Evolutionary conservation across 2,329 filamentous ascomycete genomes (phyloP), one percentile per base, ranked within the genome.

Genomic region (Beauveria scarabaeidicola): DNA sequence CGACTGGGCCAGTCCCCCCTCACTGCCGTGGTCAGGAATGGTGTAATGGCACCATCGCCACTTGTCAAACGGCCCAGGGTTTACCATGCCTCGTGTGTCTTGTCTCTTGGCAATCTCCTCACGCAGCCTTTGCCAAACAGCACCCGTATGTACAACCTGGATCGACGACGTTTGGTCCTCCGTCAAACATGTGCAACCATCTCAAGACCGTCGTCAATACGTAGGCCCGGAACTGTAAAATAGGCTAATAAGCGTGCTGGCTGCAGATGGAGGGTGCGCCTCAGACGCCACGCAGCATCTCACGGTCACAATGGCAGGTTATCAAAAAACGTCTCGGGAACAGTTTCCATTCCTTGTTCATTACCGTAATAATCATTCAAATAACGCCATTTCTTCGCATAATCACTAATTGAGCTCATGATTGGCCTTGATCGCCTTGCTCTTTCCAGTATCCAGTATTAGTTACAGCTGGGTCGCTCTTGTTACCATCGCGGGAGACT

Each of bases 381-480:
- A 46, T 7, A 46, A 17, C 5, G 13, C 21, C 13, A 11, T 13
- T 25, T 13, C n/a, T 19, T 44, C 19, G 5, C 8, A 19, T 8
- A 10, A 52, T 8, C 19, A 15, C 58, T 67, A 66, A 27, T 76
- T 73, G 48, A 77, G 56, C 64, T 77, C 75, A 40, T 77, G 75
- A 5, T 62, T 69, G 21, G 69, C 61, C 67, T 77, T 77, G 53
- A 77, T 69, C 0, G 73, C 75, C 63, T 76, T 76, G 1, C 72
- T 75, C 62, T 74, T 76, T 3, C 74, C 74, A 0, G 74, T 69
- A 43, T 77, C 75, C 3, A 78, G 51, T n/a, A n/a, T n/a, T n/a
- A 3, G 78, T 68, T 4, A 78, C 75, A 0, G 75, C 76, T 2
- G 76, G 76, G 10, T 78, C 75, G 9, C 76, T 70, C 0, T 69